Conservation (phyloP, 1,139 yeast genomes). For the Meyerozyma athensensis region DNA sequence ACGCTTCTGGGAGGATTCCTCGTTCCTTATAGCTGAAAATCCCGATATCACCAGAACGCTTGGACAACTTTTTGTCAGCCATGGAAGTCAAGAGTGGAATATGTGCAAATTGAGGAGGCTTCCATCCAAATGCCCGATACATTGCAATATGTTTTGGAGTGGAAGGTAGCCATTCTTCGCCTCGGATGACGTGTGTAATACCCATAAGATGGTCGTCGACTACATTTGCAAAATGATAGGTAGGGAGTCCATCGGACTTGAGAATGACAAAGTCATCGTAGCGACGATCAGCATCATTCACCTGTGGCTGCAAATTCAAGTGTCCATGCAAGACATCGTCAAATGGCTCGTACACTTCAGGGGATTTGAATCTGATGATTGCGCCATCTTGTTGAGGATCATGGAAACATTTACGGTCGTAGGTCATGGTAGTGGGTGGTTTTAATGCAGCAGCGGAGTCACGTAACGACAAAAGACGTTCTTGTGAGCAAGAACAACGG, state of each 20-base stretch:
- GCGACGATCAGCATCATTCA: conserved; percentile 62
- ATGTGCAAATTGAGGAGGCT: conserved; percentile 76
- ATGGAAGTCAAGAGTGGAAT: conserved; percentile 79
- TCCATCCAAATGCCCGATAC: conserved; percentile 85
- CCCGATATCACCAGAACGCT: conserved; percentile 79
- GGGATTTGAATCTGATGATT: conserved; percentile 64
- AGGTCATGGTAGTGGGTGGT: conserved; percentile 91
- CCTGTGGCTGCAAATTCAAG: conserved; percentile 74
- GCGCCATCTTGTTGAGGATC: conserved; percentile 24
- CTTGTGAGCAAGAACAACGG: conserved; percentile 79
- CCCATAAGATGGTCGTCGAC: conserved; percentile 91
- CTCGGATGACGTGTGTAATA: conserved; percentile 90
- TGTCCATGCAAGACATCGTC: conserved; percentile 73
- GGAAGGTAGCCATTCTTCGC: conserved; percentile 96
- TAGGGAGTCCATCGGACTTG: conserved; percentile 91
- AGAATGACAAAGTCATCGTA: conserved; percentile 86
- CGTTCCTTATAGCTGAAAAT: conserved; percentile 51
- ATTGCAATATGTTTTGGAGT: conserved; percentile 92
- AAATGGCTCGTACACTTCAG: conserved; percentile 62
- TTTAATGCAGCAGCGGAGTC: conserved; percentile 67
- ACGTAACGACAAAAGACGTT: conserved; percentile 63
- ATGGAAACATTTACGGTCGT: conserved; percentile 70
- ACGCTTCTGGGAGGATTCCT: conserved; percentile 81
- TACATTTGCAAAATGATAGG: conserved; percentile 94
- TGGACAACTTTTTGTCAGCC: conserved; percentile 77